Percentiles rank a stretch among this genome's conserved stretches.
Evolutionary conservation across 192 early-diverging fungal genomes (phyloP).

Genomic region (Chytriomyces hyalinus): DNA sequence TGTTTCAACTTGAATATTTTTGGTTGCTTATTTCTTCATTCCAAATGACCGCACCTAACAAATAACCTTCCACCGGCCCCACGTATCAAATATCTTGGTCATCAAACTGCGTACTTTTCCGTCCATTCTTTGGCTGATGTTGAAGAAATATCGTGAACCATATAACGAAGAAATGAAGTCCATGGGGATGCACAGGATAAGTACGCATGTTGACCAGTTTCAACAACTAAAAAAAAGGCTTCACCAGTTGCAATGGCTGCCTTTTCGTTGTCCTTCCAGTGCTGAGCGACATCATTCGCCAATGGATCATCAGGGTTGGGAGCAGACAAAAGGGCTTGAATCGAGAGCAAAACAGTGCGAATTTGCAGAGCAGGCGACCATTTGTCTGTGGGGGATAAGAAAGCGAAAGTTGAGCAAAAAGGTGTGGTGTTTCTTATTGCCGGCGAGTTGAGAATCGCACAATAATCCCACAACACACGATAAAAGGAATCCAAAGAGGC

Average conservation of each 20-base stretch:
- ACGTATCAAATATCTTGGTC: no score
- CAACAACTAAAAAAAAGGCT: background rate
- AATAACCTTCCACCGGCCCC: no score
- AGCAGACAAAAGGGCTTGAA: conserved; percentile 94
- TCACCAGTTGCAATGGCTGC: conserved; percentile 84
- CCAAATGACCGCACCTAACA: background rate
- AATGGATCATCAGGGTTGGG: conserved; percentile 99
- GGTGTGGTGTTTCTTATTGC: no score
- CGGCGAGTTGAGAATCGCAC: background rate
- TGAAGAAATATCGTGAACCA: background rate
- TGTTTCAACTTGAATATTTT: no score
- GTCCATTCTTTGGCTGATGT: conserved; percentile 40
- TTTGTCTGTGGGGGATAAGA: conserved; percentile 71
- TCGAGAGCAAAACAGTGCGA: conserved; percentile 95
- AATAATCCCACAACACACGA: background rate
- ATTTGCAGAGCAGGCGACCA: conserved; percentile 99
- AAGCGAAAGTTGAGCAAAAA: background rate
- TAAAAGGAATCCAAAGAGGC: background rate
- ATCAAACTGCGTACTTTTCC: conserved; percentile 32
- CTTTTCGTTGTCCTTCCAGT: conserved; percentile 98
- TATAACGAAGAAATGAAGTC: background rate
- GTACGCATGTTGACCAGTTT: background rate
- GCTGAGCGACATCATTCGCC: conserved; percentile 97
- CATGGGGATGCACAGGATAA: background rate
- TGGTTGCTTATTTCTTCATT: background rate